These are phyloP conservation scores for Lonicera japonica DNA, from an alignment of 129 eudicot genomes.

Conservation along the genomic window DNA sequence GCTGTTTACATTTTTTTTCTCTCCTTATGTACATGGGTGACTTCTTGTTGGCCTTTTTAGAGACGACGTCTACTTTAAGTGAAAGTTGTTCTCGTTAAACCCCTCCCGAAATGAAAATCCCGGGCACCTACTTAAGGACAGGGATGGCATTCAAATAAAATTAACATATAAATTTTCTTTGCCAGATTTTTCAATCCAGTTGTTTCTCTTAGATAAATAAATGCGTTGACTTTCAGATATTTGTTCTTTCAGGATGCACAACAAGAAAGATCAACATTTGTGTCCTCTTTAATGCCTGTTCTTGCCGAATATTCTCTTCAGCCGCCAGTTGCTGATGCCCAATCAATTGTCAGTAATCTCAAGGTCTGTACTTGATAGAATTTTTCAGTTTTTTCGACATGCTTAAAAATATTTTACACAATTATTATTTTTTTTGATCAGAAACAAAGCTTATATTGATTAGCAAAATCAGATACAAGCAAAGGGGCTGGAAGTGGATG, in stretches of 20 bases:
- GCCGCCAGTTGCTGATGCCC: conserved; percentile 81
- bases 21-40: too few species aligned
- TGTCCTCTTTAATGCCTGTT: conserved; percentile 80
- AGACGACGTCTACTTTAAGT: too few species aligned
- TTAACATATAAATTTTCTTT: background rate
- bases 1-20: too few species aligned
- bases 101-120: too few species aligned
- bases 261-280: conserved; percentile 76
- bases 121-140: background rate
- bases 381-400: background rate
- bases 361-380: conserved; percentile 45
- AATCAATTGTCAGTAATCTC: conserved; percentile 76
- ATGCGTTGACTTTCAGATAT: conserved; percentile 3
- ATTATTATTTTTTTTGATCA: too few species aligned
- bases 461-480: too few species aligned
- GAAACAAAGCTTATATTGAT: too few species aligned
- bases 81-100: too few species aligned
- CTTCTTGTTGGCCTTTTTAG: too few species aligned
- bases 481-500: too few species aligned
- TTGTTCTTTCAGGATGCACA: conserved; percentile 70
- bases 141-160: too few species aligned
- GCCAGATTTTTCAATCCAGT: background rate
- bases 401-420: background rate
- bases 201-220: background rate
- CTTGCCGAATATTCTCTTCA: conserved; percentile 86